phyloP scores from a whole-genome alignment of 1,284 basidiomycete genomes.

The Ceratobasidium sp. region DNA sequence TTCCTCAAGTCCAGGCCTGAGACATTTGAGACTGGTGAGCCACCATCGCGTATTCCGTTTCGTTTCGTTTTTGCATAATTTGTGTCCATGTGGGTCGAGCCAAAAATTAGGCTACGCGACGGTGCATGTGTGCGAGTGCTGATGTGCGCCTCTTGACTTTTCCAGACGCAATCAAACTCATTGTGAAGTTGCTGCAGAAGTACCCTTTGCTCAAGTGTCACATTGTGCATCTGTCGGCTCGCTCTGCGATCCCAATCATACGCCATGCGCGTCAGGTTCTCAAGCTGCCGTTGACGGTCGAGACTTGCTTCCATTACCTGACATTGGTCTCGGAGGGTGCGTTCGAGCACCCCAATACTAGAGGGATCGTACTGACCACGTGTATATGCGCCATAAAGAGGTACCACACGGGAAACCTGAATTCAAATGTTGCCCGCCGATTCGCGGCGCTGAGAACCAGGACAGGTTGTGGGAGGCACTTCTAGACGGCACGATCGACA shows the following conservation, averaged over 20 bases:
- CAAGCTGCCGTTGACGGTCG: slow-evolving; percentile 74
- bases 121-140: slow-evolving; percentile 24
- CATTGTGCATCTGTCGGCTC: slow-evolving; percentile 90
- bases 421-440: slow-evolving; percentile 96
- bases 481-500: slow-evolving; percentile 81
- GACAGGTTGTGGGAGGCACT: slow-evolving; percentile 81
- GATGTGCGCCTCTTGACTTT: slow-evolving; percentile 10
- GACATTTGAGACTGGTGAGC: slow-evolving; percentile 63
- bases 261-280: slow-evolving; percentile 67
- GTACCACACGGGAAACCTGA: slow-evolving; percentile 73
- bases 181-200: slow-evolving; percentile 66
- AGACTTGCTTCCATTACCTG: slow-evolving; percentile 95
- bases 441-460: slow-evolving; percentile 75
- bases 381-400: slow-evolving; percentile 48
- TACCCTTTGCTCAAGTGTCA: slow-evolving; percentile 81
- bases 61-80: not conserved
- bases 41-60: slow-evolving; percentile 37
- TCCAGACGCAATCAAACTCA: slow-evolving; percentile 71
- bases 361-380: slow-evolving; percentile 39
- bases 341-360: slow-evolving; percentile 53
- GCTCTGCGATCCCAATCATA: slow-evolving; percentile 77
- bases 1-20: slow-evolving; percentile 85
- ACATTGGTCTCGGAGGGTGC: slow-evolving; percentile 63
- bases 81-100: slow-evolving; percentile 4
- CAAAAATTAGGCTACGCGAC: not conserved